Conservation (phyloP, 306 rosid genomes). For the Vicia faba region DNA sequence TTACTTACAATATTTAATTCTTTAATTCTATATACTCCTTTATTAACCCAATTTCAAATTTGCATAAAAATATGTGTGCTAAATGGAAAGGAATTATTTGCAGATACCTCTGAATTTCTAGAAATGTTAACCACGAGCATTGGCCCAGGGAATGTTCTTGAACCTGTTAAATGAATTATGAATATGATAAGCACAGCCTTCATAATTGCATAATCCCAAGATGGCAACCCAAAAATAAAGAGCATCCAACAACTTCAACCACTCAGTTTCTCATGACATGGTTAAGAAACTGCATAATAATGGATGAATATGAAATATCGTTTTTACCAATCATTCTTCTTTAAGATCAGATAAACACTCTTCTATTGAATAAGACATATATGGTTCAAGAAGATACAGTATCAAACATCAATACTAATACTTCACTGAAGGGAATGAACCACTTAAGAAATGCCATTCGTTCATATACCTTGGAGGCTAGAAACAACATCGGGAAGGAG, state of each 20-base stretch:
- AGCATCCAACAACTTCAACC: slow-evolving; percentile 32
- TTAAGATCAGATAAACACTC: slow-evolving; percentile 13
- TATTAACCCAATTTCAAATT: slow-evolving; percentile 21
- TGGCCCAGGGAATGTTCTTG: slow-evolving; percentile 83
- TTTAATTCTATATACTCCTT: slow-evolving; percentile 18
- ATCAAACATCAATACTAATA: slow-evolving; percentile 12
- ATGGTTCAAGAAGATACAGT: slow-evolving; percentile 13
- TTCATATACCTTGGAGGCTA: slow-evolving; percentile 13
- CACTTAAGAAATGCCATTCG: slow-evolving; percentile 25
- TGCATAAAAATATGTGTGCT: neutral
- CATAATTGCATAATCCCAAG: slow-evolving; percentile 16
- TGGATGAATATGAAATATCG: slow-evolving; percentile 14
- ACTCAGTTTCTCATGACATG: slow-evolving; percentile 26
- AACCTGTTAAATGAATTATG: slow-evolving; percentile 59
- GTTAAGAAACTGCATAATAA: slow-evolving; percentile 17
- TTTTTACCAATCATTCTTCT: slow-evolving; percentile 9
- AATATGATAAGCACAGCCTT: slow-evolving; percentile 32
- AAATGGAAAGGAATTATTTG: slow-evolving; percentile 26
- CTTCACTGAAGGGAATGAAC: slow-evolving; percentile 11
- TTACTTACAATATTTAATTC: slow-evolving; percentile 8
- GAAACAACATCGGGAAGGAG: slow-evolving; percentile 16
- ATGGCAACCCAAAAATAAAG: slow-evolving; percentile 26
- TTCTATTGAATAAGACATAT: slow-evolving; percentile 24
- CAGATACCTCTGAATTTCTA: slow-evolving; percentile 75
- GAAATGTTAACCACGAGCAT: slow-evolving; percentile 68